These are phyloP conservation scores for Diversispora epigaea DNA, from an alignment of 192 early-diverging fungal genomes.

Conservation along the genomic window DNA sequence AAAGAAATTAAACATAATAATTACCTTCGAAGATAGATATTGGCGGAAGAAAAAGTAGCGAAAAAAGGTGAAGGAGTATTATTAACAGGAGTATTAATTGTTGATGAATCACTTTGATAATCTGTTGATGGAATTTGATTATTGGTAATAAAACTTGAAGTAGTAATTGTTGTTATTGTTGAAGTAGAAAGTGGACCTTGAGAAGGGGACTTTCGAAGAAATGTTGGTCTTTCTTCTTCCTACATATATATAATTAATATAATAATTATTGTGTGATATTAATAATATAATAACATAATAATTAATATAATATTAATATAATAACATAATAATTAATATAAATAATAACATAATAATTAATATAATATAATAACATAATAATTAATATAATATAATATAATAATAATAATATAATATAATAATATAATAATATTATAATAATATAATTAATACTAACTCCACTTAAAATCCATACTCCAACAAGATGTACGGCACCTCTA, in stretches of 20 bases:
- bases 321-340: background rate
- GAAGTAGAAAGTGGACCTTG: slow-evolving; percentile 25
- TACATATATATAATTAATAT: slow-evolving; percentile 30
- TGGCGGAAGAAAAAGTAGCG: slow-evolving; percentile 47
- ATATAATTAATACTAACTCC: slow-evolving; percentile 21
- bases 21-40: slow-evolving; percentile 57
- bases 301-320: background rate
- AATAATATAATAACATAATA: background rate
- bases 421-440: too few species aligned
- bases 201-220: slow-evolving; percentile 48
- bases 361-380: background rate
- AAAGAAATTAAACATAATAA: too few species aligned
- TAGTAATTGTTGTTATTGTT: too few species aligned
- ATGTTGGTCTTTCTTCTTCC: slow-evolving; percentile 72
- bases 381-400: background rate
- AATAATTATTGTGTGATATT: too few species aligned
- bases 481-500: slow-evolving; percentile 61
- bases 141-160: slow-evolving; percentile 18
- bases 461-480: slow-evolving; percentile 66
- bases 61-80: background rate
- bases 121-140: slow-evolving; percentile 11
- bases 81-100: background rate
- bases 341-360: background rate
- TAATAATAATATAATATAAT: background rate
- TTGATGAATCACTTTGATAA: slow-evolving; percentile 11